These are phyloP conservation scores for Chytriomyces hyalinus DNA, from an alignment of 192 early-diverging fungal species.

Conservation along the genomic window DNA sequence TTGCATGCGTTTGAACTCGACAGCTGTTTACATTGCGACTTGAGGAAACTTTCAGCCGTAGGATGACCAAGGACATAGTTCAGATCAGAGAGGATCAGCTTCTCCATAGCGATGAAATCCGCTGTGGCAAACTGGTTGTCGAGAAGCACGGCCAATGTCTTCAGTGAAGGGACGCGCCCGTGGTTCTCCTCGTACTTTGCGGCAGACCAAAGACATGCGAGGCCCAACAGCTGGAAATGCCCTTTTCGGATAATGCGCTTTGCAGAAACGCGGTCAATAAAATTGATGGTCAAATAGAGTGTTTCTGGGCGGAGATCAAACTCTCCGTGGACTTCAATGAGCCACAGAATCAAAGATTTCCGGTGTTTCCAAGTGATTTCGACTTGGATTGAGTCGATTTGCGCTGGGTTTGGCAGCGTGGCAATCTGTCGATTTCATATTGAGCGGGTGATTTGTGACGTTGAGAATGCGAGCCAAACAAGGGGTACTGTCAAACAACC, in stretches of 20 bases:
- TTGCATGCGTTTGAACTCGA: neutral
- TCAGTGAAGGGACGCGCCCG: conserved; percentile 59
- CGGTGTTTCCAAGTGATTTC: conserved; percentile 58
- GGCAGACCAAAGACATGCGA: conserved; percentile 62
- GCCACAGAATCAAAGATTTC: conserved; percentile 55
- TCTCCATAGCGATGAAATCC: conserved; percentile 59
- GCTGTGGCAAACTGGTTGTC: conserved; percentile 38
- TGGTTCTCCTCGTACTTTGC: conserved; percentile 69
- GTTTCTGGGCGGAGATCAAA: conserved; percentile 61
- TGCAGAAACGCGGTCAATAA: conserved; percentile 58
- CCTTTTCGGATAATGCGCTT: conserved; percentile 32
- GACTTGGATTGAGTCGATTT: conserved; percentile 37
- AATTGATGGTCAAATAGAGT: conserved; percentile 60
- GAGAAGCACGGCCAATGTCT: conserved; percentile 48
- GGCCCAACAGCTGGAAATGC: conserved; percentile 60
- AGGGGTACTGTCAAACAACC: neutral
- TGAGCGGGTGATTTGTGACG: too few relatives aligned
- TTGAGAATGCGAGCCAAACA: neutral
- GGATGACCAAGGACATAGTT: conserved; percentile 51
- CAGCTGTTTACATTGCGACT: conserved; percentile 27
- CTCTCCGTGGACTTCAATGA: conserved; percentile 59
- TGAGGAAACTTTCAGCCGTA: conserved; percentile 56
- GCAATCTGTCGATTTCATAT: neutral
- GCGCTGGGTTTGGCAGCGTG: conserved; percentile 8
- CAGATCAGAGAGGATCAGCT: conserved; percentile 48